Base-by-base conservation (phyloP, 495 filamentous ascomycete genomes). In the Alectoria sarmentosa region DNA sequence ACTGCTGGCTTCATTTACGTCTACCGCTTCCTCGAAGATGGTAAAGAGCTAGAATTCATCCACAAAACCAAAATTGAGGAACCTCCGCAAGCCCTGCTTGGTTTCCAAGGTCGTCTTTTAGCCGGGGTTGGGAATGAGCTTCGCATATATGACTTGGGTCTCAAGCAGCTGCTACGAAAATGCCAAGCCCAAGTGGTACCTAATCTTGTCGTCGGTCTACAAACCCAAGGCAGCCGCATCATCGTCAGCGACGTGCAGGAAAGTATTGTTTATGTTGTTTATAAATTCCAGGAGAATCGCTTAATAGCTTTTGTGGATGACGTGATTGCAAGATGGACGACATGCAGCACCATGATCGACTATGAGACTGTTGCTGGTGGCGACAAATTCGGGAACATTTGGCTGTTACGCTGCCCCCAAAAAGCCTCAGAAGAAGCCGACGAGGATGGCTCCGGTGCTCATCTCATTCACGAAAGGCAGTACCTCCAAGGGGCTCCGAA, bases 321-420 rank as follows among this genome's bases (percentile, higher is more conserved):
- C 73, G 86, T 86, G 21, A 79, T 97, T 63, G 79, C 92, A 42
- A 86, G 95, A 30, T 97, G 90, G 88, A 96, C 90, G 1, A 92
- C 90, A 2, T 85, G 87, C 56, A 89, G 86, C 1, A 82, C 90
- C 9, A 96, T 98, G 93, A 87, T 97, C 1, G 95, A 99, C 73
- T 99, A 99, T 76, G 94, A 98, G 73, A 96, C 93, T 1, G 86
- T 89, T 23, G 94, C 91, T 15, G 94, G 92, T 41, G 95, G 95
- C 49, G 95, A 99, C 77, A 96, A 96, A 72, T 99, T 99, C 66
- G 95, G 95, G 55, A 98, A 98, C 69, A 71, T 99, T 4, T 98
- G 91, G 91, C 81, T 98, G 44, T 73, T 98, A 63, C 88, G 95
- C 15, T 93, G 89, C 69, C 91, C 95, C 0, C 83, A 86, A 65